Evolutionary conservation across 2,329 filamentous ascomycete genomes (phyloP).

Genomic region (Chaetomiaceae sp.): DNA sequence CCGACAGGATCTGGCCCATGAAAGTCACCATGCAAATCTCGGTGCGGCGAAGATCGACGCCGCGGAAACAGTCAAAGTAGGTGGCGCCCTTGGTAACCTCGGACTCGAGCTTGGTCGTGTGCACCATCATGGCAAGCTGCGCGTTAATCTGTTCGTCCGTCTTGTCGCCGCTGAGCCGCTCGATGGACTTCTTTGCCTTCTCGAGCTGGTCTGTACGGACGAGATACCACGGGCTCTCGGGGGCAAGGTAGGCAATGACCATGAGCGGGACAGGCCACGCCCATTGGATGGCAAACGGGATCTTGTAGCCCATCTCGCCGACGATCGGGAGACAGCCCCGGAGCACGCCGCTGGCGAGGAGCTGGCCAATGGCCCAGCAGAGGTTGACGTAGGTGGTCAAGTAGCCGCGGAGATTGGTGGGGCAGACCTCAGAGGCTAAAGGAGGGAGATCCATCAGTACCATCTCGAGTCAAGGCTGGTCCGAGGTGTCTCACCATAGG

Average conservation of each 20-base stretch:
- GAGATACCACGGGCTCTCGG: constrained; percentile 38
- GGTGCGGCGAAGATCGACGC: constrained; percentile 43
- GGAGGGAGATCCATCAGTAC: background rate
- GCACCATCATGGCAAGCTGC: constrained; percentile 38
- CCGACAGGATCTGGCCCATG: constrained; percentile 40
- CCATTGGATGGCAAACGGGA: constrained; percentile 35
- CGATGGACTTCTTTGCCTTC: constrained; percentile 27
- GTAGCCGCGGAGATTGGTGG: constrained; percentile 37
- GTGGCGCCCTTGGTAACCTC: constrained; percentile 36
- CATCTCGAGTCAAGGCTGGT: background rate
- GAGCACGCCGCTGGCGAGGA: constrained; percentile 31
- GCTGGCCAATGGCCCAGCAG: constrained; percentile 6
- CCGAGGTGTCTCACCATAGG: constrained; percentile 29
- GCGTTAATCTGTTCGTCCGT: constrained; percentile 30
- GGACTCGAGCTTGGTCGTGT: constrained; percentile 44
- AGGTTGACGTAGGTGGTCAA: constrained; percentile 5
- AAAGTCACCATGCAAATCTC: constrained; percentile 42
- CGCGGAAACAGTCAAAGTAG: constrained; percentile 46
- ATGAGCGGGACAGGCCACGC: constrained; percentile 35
- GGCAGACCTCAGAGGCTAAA: constrained; percentile 39
- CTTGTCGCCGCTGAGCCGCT: constrained; percentile 30
- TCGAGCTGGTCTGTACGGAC: constrained; percentile 32
- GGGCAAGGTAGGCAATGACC: constrained; percentile 32
- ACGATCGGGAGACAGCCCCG: constrained; percentile 33
- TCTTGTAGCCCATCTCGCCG: constrained; percentile 33